Percentiles rank a stretch among this genome's conserved stretches.
Evolutionary conservation across 495 filamentous ascomycete genomes (phyloP).

Genomic region (Penicillium paxilli): DNA sequence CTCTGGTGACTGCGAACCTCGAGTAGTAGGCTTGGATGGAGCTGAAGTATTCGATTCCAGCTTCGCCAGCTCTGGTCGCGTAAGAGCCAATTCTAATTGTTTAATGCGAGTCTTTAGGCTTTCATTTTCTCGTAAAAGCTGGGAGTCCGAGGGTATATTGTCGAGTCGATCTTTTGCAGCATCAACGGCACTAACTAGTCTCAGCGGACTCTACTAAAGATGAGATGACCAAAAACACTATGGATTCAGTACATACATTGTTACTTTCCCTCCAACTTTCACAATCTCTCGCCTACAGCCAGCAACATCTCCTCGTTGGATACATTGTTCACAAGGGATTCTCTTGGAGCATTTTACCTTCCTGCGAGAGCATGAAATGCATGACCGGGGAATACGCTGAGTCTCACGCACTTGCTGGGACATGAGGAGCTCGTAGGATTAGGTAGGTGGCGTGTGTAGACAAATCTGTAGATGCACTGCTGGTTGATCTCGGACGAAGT

Average conservation of each 20-base stretch:
- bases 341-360: not conserved
- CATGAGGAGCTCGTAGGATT: too few relatives aligned
- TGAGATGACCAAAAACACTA: not conserved
- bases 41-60: not conserved
- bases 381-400: not conserved
- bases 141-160: not conserved
- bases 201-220: not conserved
- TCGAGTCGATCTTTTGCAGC: not conserved
- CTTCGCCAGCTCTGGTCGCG: not conserved
- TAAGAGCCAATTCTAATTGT: not conserved
- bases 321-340: not conserved
- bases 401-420: not conserved
- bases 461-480: not conserved
- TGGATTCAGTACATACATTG: not conserved
- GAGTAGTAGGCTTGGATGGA: not conserved
- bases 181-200: not conserved
- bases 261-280: not conserved
- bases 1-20: not conserved
- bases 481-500: not conserved
- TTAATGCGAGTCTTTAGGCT: not conserved
- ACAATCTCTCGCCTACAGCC: not conserved
- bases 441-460: too few relatives aligned
- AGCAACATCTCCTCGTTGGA: not conserved
- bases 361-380: not conserved
- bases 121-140: not conserved